Conservation (phyloP, 1,284 basidiomycete genomes). For the Fomitopsis schrenkii region DNA sequence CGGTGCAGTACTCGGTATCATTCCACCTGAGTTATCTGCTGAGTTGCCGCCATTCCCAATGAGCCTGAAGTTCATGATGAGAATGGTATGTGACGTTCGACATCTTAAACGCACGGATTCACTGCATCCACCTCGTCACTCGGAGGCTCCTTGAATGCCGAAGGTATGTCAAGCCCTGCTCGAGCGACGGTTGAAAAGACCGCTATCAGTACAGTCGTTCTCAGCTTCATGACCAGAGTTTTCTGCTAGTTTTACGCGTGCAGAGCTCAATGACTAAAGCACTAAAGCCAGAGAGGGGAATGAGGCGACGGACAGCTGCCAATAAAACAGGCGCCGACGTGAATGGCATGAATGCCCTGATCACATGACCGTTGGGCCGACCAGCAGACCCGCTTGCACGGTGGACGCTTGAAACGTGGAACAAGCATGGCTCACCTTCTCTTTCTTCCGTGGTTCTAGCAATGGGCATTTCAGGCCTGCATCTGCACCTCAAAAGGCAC, state of each 20-base stretch:
- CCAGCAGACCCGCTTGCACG: too few species aligned
- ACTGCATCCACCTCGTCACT: conserved; percentile 7
- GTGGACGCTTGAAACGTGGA: too few species aligned
- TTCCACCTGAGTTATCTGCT: conserved; percentile 66
- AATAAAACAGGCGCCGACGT: too few species aligned
- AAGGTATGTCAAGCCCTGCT: conserved; percentile 1
- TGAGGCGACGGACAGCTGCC: too few species aligned
- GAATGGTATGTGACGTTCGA: background rate
- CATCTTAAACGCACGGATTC: background rate
- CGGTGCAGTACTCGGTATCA: conserved; percentile 69
- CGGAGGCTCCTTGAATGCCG: conserved; percentile 3
- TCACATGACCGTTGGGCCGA: too few species aligned
- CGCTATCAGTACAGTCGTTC: background rate
- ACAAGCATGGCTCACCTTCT: too few species aligned
- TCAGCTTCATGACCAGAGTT: too few species aligned
- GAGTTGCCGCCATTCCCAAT: conserved; percentile 72
- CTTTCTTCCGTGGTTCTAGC: too few species aligned
- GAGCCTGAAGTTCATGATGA: conserved; percentile 30
- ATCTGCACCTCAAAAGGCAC: too few species aligned
- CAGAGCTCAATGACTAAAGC: background rate
- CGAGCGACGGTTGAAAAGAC: background rate
- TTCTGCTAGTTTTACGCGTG: too few species aligned
- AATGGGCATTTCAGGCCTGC: too few species aligned
- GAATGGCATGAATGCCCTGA: too few species aligned
- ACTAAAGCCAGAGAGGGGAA: background rate